Evolutionary conservation across 257 asterid species (phyloP), one percentile per base, ranked within the genome.

Genomic region (Anisodus acutangulus): DNA sequence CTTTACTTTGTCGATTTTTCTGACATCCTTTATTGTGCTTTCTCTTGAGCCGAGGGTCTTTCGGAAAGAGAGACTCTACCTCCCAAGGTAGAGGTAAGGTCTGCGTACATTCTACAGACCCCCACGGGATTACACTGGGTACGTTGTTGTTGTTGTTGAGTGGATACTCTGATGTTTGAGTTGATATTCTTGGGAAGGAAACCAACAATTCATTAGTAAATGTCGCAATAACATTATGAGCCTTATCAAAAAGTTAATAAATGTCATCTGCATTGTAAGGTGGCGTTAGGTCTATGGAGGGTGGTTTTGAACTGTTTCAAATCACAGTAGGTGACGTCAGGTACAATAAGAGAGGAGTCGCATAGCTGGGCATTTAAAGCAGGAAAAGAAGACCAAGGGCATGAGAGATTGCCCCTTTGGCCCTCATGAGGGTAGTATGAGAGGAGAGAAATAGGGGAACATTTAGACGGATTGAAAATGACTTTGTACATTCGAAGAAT

Each of bases 311-410:
- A 76, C 47, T 76, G 45, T 76, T 76, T 12, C 45, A 51, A 45
- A 51, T 49, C 62, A 76, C 62, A 51, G 57, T 51, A 12, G 80
- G 63, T 51, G 13, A 76, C 26, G 37, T 8, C 45, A 0, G 81
- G 81, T 51, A 51, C 39, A 53, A 31, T 9, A 78, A 53, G 31
- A 13, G 45, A 78, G 82, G 82, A 26, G 82, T 53, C 3, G 3
- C 64, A 74, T 26, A 13, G 47, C 47, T 78, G 64, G 22, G 19
- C 41, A 78, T 78, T 76, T 76, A 76, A 53, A 53, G 47, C 47
- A 53, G 64, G 22, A 49, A 78, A 53, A 53, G 49, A 78, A 51
- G 13, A 51, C 22, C 9, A 76, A 9, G 26, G 78, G 47, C 64
- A 26, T 49, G 26, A 49, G 8, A 78, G 82, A 22, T 8, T 53